phyloP scores from a whole-genome alignment of 805 yeast genomes.

The Komagataella pseudopastoris region DNA sequence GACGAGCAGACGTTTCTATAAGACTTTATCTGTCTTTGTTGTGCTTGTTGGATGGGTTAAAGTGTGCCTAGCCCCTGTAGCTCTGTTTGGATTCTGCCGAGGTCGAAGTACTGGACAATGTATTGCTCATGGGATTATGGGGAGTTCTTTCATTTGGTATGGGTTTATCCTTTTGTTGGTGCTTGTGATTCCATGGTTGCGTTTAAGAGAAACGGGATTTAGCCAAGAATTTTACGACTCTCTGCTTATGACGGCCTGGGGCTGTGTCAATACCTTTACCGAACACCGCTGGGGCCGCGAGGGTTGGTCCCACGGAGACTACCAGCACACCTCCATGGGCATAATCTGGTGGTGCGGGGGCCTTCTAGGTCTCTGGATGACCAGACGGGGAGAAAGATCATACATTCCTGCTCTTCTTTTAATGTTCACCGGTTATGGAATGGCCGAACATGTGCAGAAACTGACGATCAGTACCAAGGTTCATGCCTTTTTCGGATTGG shows the following conservation, averaged over 20 bases:
- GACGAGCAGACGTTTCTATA: conserved; percentile 22
- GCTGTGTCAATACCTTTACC: conserved; percentile 87
- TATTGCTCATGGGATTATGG: conserved; percentile 96
- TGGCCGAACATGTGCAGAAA: conserved; percentile 81
- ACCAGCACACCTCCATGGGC: conserved; percentile 94
- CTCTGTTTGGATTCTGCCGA: conserved; percentile 80
- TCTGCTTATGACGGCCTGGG: conserved; percentile 74
- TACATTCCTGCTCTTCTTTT: conserved; percentile 74
- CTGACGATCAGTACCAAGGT: conserved; percentile 72
- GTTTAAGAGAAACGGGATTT: conserved; percentile 29
- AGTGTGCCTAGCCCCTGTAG: conserved; percentile 67
- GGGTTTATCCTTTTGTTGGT: conserved; percentile 60
- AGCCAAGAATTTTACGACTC: conserved; percentile 86
- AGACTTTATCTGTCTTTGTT: conserved; percentile 29
- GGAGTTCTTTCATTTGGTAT: conserved; percentile 70
- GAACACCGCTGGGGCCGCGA: conserved; percentile 93
- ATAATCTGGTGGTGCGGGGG: conserved; percentile 96
- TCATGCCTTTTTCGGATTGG: conserved; percentile 76
- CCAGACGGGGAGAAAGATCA: conserved; percentile 54
- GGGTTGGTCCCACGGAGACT: conserved; percentile 85
- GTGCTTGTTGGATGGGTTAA: conserved; percentile 66
- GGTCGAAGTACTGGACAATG: conserved; percentile 84
- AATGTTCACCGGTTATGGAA: conserved; percentile 86
- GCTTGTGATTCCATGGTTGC: conserved; percentile 63
- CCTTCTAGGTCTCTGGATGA: conserved; percentile 63